Base-by-base conservation (phyloP, 73 alveolate species). In the Halteria grandinella region DNA sequence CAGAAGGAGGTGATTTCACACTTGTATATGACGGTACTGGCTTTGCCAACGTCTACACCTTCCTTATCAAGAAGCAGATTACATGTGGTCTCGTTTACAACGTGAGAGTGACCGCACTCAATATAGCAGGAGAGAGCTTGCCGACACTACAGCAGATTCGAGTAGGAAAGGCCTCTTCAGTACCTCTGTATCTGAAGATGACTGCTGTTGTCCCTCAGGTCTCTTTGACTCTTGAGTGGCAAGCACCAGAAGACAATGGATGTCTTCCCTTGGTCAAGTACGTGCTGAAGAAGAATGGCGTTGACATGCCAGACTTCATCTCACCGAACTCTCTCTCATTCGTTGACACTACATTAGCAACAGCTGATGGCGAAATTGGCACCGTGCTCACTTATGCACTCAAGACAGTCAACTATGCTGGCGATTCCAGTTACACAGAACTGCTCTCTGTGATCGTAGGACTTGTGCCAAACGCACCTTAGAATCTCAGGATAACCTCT, bases 181-280 rank as follows among this genome's bases (percentile, higher is more conserved):
- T 52, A 7, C 93, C 93, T 6, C 48, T 20, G 15, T 36, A 21
- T 41, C 52, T 75, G 29, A 49, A 34, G 23, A 39, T 74, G 78
- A 41, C 40, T n/a, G 20, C 55, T 11, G 79, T 75, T 7, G 54
- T 72, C 7, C 86, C 88, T 5, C 33, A 51, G 18, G 54, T 33
- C 10, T 50, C 69, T 1, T 21, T 90, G 29, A 79, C 79, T 1
- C 55, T 90, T 12, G 48, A 51, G 17, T 90, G 94, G 94, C 76
- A 53, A 21, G 80, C 84, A 8, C 97, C 97, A 0, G 39, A n/a
- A 17, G 89, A 71, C 55, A 74, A 59, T 47, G 94, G 94, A 12
- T 76, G 94, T 18, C 53, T 75, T 34, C 88, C 85, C 33, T 62
- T 90, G 31, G 45, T 47, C 0, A 36, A 69, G 12, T 85, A 90